phyloP scores from a whole-genome alignment of 208 protist genomes.

The Leishmania arabica region DNA sequence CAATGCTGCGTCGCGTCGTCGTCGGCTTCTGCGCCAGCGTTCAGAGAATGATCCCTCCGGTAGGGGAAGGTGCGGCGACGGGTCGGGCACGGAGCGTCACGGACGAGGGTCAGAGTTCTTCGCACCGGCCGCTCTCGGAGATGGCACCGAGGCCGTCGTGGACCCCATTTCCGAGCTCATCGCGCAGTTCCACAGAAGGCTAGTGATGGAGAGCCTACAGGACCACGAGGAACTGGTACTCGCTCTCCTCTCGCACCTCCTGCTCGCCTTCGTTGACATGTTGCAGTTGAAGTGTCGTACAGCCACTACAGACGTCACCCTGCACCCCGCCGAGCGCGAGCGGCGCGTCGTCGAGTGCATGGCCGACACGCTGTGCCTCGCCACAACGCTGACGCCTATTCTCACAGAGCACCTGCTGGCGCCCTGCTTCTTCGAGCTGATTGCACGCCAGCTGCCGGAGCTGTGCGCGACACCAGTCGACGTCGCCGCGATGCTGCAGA shows the following conservation, averaged over 20 bases:
- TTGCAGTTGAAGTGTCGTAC: slow-evolving; percentile 64
- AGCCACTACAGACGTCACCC: slow-evolving; percentile 38
- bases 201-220: slow-evolving; percentile 71
- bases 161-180: slow-evolving; percentile 66
- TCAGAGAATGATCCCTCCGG: not conserved
- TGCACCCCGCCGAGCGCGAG: slow-evolving; percentile 40
- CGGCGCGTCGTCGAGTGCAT: slow-evolving; percentile 78
- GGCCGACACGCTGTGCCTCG: slow-evolving; percentile 75
- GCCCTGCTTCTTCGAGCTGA: slow-evolving; percentile 72
- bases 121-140: not conserved
- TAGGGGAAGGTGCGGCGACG: not conserved
- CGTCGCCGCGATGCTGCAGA: slow-evolving; percentile 18
- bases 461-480: slow-evolving; percentile 24
- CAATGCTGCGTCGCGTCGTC: slow-evolving; percentile 5
- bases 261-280: slow-evolving; percentile 78
- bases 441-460: slow-evolving; percentile 43
- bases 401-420: slow-evolving; percentile 67
- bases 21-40: slow-evolving; percentile 32
- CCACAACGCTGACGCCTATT: slow-evolving; percentile 66
- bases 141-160: slow-evolving; percentile 10
- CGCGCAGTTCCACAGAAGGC: slow-evolving; percentile 52
- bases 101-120: slow-evolving; percentile 8
- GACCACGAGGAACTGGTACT: slow-evolving; percentile 79
- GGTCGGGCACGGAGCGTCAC: not conserved
- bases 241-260: slow-evolving; percentile 61